Base-by-base conservation (phyloP, 257 asterid species). In the Solanum arcanum region DNA sequence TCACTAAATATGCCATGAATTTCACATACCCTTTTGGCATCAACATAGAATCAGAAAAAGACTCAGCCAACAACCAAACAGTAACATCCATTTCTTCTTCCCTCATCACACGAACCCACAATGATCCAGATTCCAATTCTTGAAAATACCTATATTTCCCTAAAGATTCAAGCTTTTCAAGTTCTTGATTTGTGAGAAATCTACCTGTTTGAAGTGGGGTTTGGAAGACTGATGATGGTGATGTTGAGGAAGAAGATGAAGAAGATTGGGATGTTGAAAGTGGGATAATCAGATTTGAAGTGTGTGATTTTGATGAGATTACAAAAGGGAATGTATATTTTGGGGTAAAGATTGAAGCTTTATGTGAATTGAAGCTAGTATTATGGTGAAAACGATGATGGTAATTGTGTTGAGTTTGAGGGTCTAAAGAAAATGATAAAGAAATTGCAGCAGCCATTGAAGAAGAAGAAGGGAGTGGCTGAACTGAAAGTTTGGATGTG, bases 41-140 rank as follows among this genome's bases (percentile, higher is more conserved):
- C 88, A 92, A 87, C 99, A 94, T 93, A 29, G 98, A 95, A 66
- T 97, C 99, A 0, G 97, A 97, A 88, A 97, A 96, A 3, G 98
- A 95, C 77, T 97, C 98, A 2, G 99, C 92, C 85, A 97, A 90
- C 83, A 96, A 90, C 70, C 93, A 80, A 23, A 89, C 98, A 2
- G 98, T 89, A 87, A 92, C 89, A 86, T 96, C 99, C 90, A 94
- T 88, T 86, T 97, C 99, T 88, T 96, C 99, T 41, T 92, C 94
- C 92, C 92, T 90, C 99, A 95, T 96, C 29, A 91, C 85, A 42
- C 98, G 96, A 59, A 94, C 89, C 90, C 91, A 92, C 29, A 97
- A 92, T 21, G 93, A 89, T 88, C 99, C 99, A 25, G 97, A 90
- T 89, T 90, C 92, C 89, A 97, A 86, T 91, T 96, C 91, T 80